These are phyloP conservation scores for Blyttiomyces sp. DNA, from an alignment of 371 early-diverging fungal species.

Conservation along the genomic window DNA sequence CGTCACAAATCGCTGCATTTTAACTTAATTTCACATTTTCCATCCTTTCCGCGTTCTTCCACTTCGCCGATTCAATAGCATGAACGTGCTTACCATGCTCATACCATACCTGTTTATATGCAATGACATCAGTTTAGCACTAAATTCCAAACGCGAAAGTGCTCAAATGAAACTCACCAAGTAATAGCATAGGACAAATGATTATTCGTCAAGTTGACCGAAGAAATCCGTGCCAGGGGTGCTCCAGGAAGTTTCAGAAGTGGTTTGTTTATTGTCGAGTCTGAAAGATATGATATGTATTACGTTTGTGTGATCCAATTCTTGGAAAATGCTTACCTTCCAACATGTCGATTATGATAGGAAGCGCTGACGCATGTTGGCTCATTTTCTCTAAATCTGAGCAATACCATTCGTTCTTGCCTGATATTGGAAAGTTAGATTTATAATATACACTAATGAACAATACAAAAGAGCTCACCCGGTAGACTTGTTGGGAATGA, in stretches of 20 bases:
- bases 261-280: constrained; percentile 4
- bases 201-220: constrained; percentile 75
- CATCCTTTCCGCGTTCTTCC: too few species aligned
- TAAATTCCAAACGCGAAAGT: too few species aligned
- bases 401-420: constrained; percentile 75
- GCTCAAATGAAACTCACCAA: constrained; percentile 74
- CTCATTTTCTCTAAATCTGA: constrained; percentile 76
- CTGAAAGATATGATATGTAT: not conserved
- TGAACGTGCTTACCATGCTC: too few species aligned
- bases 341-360: constrained; percentile 70
- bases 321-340: constrained; percentile 57
- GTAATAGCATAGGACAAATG: constrained; percentile 84
- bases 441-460: too few species aligned
- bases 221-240: constrained; percentile 67
- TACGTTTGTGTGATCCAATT: too few species aligned
- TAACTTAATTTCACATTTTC: too few species aligned
- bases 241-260: constrained; percentile 42
- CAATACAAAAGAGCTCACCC: too few species aligned
- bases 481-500: constrained; percentile 51
- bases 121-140: too few species aligned
- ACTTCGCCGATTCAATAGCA: too few species aligned
- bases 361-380: constrained; percentile 53
- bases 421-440: too few species aligned
- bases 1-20: too few species aligned
- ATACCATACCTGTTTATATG: too few species aligned